These are phyloP conservation scores for Solanum hybrid DNA, from an alignment of 305 asterid genomes.

Conservation along the genomic window DNA sequence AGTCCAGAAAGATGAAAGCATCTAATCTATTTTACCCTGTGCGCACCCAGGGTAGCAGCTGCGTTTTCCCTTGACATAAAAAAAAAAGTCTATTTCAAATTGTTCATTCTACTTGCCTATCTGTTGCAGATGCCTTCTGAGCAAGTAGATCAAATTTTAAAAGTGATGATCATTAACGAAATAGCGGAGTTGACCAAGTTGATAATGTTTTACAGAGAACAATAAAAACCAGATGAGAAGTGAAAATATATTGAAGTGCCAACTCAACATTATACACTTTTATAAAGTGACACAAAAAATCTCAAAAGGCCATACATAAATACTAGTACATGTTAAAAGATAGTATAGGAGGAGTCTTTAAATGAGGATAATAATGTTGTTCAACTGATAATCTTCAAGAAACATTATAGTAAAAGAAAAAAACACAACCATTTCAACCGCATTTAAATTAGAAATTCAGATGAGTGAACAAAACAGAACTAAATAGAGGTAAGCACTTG, in stretches of 20 bases:
- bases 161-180: not conserved
- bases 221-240: not conserved
- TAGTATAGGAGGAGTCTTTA: not conserved
- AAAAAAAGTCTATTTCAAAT: not conserved
- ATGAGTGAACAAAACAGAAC: not conserved
- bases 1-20: not conserved
- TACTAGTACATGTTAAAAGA: not conserved
- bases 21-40: too few species aligned
- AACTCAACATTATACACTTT: not conserved
- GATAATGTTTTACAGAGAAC: not conserved
- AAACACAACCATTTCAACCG: not conserved
- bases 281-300: not conserved
- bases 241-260: not conserved
- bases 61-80: too few species aligned
- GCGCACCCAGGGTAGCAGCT: too few species aligned
- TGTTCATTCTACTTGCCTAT: not conserved
- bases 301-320: not conserved
- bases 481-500: not conserved
- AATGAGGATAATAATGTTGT: not conserved
- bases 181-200: not conserved
- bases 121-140: not conserved
- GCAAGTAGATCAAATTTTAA: not conserved
- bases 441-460: not conserved
- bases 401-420: not conserved
- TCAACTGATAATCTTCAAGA: not conserved